Evolutionary conservation across 1,284 basidiomycete genomes (phyloP).

Genomic region (Megacollybia platyphylla): DNA sequence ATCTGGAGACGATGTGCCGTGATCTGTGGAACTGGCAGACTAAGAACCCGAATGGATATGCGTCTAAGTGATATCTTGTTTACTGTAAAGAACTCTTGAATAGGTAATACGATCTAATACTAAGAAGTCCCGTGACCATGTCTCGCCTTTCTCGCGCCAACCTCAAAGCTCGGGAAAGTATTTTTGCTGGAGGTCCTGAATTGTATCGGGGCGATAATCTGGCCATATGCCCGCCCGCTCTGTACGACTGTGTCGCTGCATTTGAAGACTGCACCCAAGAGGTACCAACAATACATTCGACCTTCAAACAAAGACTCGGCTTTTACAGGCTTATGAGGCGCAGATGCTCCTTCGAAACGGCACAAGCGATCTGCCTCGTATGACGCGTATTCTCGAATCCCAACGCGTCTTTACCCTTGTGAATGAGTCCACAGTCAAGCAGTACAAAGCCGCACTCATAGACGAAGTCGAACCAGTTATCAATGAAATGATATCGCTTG

Average conservation of each 20-base stretch:
- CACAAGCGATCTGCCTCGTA: slow-evolving; percentile 55
- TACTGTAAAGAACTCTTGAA: too few relatives aligned
- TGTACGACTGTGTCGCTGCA: slow-evolving; percentile 58
- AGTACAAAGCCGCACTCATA: slow-evolving; percentile 57
- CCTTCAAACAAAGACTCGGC: not conserved
- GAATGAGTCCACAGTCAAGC: slow-evolving; percentile 52
- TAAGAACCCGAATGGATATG: slow-evolving; percentile 70
- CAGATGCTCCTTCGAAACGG: slow-evolving; percentile 58
- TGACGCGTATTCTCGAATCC: slow-evolving; percentile 49
- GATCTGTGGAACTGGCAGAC: slow-evolving; percentile 93
- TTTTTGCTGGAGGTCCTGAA: slow-evolving; percentile 51
- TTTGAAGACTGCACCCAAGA: slow-evolving; percentile 70
- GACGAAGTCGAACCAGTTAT: slow-evolving; percentile 74
- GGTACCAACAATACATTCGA: slow-evolving; percentile 17
- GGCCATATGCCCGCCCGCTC: slow-evolving; percentile 51
- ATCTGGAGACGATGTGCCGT: slow-evolving; percentile 82
- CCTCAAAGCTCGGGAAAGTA: slow-evolving; percentile 47
- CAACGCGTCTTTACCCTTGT: slow-evolving; percentile 64
- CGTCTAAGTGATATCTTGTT: not conserved
- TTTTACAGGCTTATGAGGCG: slow-evolving; percentile 44
- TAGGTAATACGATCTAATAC: too few relatives aligned
- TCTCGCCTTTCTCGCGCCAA: slow-evolving; percentile 48
- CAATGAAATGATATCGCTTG: slow-evolving; percentile 54
- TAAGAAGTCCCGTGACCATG: slow-evolving; percentile 15
- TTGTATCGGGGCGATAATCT: slow-evolving; percentile 45